These are phyloP conservation scores for Pythium plurisporium DNA, from an alignment of 352 stramenopile genomes.

Conservation along the genomic window DNA sequence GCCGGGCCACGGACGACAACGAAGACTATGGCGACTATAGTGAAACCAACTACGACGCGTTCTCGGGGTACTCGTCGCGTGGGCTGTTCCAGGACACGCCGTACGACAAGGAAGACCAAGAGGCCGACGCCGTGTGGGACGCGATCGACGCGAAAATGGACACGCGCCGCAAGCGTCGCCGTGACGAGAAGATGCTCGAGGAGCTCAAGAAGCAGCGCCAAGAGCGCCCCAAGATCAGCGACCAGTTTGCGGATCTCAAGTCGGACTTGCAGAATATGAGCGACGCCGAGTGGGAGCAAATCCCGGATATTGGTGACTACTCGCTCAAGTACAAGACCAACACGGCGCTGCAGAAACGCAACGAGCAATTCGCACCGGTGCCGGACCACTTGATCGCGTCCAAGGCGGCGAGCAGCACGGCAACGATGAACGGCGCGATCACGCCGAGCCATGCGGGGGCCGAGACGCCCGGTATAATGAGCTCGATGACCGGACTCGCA, in stretches of 20 bases:
- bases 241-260: constrained; percentile 98
- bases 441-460: constrained; percentile 37
- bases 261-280: constrained; percentile 87
- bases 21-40: constrained; percentile 88
- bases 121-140: constrained; percentile 96
- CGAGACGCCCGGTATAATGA: constrained; percentile 56
- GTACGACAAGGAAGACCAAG: constrained; percentile 96
- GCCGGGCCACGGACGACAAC: constrained; percentile 81
- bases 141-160: constrained; percentile 96
- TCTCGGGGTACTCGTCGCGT: constrained; percentile 80
- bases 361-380: constrained; percentile 94
- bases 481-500: constrained; percentile 83
- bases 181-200: constrained; percentile 79
- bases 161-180: constrained; percentile 79
- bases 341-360: constrained; percentile 88
- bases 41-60: constrained; percentile 91
- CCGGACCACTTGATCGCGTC: constrained; percentile 91
- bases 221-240: constrained; percentile 92
- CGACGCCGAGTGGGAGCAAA: constrained; percentile 94
- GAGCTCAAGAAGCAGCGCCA: constrained; percentile 84
- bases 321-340: constrained; percentile 90
- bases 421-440: constrained; percentile 43
- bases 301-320: constrained; percentile 97
- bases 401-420: constrained; percentile 23
- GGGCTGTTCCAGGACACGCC: constrained; percentile 89